phyloP scores from a whole-genome alignment of 176 grass and related monocot species.

The Areca catechu region DNA sequence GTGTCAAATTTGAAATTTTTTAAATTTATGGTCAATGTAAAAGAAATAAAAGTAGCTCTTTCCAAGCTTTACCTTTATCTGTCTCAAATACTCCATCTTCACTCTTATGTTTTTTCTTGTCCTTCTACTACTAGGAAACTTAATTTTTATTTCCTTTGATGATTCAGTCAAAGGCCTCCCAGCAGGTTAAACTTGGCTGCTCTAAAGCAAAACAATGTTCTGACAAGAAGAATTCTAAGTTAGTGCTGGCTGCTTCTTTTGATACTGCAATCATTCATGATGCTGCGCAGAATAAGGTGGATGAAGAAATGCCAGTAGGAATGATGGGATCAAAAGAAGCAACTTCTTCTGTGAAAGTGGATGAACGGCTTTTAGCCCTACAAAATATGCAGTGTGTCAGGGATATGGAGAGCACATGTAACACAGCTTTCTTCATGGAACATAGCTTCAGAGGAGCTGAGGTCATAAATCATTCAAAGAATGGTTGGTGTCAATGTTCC shows the following conservation, averaged over 20 bases:
- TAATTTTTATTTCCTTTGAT: neutral
- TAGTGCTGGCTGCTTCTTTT: neutral
- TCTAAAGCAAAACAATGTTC: slow-evolving; percentile 27
- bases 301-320: slow-evolving; percentile 15
- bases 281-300: slow-evolving; percentile 16
- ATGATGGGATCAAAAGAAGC: slow-evolving; percentile 17
- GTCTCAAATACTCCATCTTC: neutral
- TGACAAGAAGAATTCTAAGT: slow-evolving; percentile 28
- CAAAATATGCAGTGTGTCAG: neutral
- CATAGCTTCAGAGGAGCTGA: slow-evolving; percentile 4
- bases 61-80: too few relatives aligned
- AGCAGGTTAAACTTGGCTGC: neutral
- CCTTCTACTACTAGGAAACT: neutral
- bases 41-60: too few relatives aligned
- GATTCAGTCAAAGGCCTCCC: slow-evolving; percentile 21
- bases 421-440: slow-evolving; percentile 20
- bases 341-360: slow-evolving; percentile 10
- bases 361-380: slow-evolving; percentile 11
- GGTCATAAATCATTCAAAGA: slow-evolving; percentile 19
- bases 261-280: slow-evolving; percentile 10
- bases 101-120: neutral
- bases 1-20: too few relatives aligned
- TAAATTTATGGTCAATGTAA: too few relatives aligned
- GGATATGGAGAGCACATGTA: slow-evolving; percentile 15
- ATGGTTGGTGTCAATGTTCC: slow-evolving; percentile 33